Evolutionary conservation across 78 protist genomes (phyloP), one percentile per base, ranked within the genome.

Genomic region (Dictyostelium capitatum): DNA sequence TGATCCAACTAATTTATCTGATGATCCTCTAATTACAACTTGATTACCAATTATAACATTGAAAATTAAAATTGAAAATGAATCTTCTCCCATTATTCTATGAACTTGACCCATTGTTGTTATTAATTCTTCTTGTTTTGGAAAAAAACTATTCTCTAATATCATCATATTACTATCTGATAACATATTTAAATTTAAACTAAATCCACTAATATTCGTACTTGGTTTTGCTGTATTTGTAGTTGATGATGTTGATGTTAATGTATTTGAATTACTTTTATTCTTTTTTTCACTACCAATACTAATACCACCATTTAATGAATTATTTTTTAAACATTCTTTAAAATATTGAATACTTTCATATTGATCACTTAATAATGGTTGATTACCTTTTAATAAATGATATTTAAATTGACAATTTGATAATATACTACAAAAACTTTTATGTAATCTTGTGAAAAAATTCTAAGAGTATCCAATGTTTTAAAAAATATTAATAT

Each of bases 41-140:
- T 85, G 92, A 75, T 85, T 85, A 23, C 92, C 92, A 17, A 85
- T 65, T 7, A 85, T 47, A 11, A 28, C 11, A 47, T 85, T 73
- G 48, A 25, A 74, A 10, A 85, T 30, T 20, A 85, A 53, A 32
- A 54, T 41, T 12, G 83, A 73, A 8, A 85, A 23, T 9, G 48
- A 19, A 17, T 72, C 65, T 69, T 72, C 92, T 28, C 92, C 79
- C 30, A 75, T 47, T 19, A 85, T 67, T 10, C 48, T 32, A n/a
- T 37, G 25, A 46, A 85, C 64, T 65, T 85, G 92, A 4, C 65
- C n/a, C 4, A 74, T 28, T 1, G 83, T 25, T 14, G 6, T 17
- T 8, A 85, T 69, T 5, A 53, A 23, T 23, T 85, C 92, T 14
- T 32, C 70, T 56, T 56, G 25, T 46, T 59, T 53, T 23, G 92